Evolutionary conservation across 1,139 yeast species (phyloP).

Genomic region (Blastobotrys apis): DNA sequence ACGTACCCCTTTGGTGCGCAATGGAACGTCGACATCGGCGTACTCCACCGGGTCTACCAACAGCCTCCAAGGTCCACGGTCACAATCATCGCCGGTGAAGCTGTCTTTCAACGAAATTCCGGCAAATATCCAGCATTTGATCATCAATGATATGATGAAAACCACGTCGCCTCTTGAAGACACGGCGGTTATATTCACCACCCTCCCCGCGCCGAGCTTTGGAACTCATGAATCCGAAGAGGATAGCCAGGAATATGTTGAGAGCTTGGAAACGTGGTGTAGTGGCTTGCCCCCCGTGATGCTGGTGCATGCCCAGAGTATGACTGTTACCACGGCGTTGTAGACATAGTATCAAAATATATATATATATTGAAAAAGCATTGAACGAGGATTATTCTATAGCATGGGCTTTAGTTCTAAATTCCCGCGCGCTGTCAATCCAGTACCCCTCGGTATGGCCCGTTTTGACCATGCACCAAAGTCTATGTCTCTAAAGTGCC

Average conservation of each 20-base stretch:
- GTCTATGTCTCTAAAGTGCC: too few relatives aligned
- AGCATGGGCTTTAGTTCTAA: too few relatives aligned
- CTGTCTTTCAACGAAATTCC: slow-evolving; percentile 79
- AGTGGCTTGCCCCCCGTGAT: slow-evolving; percentile 76
- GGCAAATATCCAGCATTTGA: slow-evolving; percentile 84
- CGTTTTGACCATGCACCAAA: too few relatives aligned
- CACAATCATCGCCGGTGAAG: slow-evolving; percentile 9
- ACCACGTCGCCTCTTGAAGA: slow-evolving; percentile 53
- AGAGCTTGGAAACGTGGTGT: slow-evolving; percentile 75
- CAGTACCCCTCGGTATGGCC: too few relatives aligned
- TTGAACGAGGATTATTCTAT: too few relatives aligned
- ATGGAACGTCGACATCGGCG: background rate
- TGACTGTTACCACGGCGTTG: slow-evolving; percentile 90
- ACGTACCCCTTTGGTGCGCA: background rate
- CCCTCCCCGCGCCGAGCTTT: slow-evolving; percentile 80
- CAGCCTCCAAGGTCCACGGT: too few relatives aligned
- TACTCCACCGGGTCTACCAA: background rate
- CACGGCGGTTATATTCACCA: slow-evolving; percentile 73
- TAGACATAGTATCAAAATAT: slow-evolving; percentile 25
- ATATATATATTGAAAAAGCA: background rate
- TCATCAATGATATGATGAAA: slow-evolving; percentile 79
- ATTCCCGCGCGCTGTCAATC: too few relatives aligned
- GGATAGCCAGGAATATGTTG: slow-evolving; percentile 70
- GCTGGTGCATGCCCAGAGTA: slow-evolving; percentile 82
- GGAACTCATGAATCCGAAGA: slow-evolving; percentile 71